Base-by-base conservation (phyloP, 176 grass and related monocot species). In the Zoysia japonica region DNA sequence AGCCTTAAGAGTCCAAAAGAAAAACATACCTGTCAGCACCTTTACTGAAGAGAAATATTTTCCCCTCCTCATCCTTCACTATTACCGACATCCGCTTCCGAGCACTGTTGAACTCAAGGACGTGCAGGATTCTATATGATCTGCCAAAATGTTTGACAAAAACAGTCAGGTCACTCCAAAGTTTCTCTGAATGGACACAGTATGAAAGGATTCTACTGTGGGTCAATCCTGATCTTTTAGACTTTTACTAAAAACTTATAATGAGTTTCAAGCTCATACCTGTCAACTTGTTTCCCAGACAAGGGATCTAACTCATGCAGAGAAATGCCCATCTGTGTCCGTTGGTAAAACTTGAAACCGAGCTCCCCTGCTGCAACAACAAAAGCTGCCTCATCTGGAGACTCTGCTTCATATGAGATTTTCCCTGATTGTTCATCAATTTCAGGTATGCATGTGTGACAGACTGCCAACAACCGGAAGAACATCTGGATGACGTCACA, bases 381-480 rank as follows among this genome's bases (percentile, higher is more conserved):
- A 81, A 97, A 97, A 28, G 95, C 83, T 15, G 95, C 91, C 80
- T 97, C 95, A 42, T 97, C 95, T 0, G 95, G 95, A 7, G 95
- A 97, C 85, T 97, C 95, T 61, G 95, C 95, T 88, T 97, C 95
- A 11, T 97, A 97, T 5, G 92, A 89, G 39, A 97, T 69, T 20
- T 72, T 85, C 57, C 87, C 92, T 12, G 89, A 81, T 65, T 83
- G 69, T 68, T 94, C 79, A 7, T 98, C 88, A 15, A 92, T 70
- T 17, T 94, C 95, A 4, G 95, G 95, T 86, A 98, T 92, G 64
- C 87, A 91, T 12, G 95, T 98, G 70, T 98, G 95, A 71, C 95
- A 98, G 38, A 94, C 47, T 1, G 91, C 95, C 68, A 98, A 69
- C 61, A 94, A 14, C 72, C 57, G 74, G 67, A 98, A 87, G 78